phyloP scores from a whole-genome alignment of 2,329 filamentous ascomycete genomes.

The Fusarium torreyae region DNA sequence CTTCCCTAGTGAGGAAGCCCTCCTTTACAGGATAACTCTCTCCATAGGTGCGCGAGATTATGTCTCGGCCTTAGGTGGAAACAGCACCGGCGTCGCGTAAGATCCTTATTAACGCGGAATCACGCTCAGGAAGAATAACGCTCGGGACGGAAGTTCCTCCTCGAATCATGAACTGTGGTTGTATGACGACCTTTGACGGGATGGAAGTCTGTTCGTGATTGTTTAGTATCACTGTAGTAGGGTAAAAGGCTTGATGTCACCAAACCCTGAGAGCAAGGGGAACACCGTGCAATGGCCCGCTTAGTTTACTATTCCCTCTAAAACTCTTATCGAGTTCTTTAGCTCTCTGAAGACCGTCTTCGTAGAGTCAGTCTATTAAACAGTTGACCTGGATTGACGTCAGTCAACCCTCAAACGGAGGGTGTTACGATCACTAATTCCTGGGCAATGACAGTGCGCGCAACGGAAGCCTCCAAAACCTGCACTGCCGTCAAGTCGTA shows the following conservation, averaged over 20 bases:
- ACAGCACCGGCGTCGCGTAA: slow-evolving; percentile 74
- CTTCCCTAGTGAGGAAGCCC: too few relatives aligned
- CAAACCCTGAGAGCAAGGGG: slow-evolving; percentile 59
- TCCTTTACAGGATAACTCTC: too few relatives aligned
- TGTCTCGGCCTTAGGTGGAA: slow-evolving; percentile 71
- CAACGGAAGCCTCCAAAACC: slow-evolving; percentile 17
- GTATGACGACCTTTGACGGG: slow-evolving; percentile 67
- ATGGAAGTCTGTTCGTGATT: slow-evolving; percentile 17
- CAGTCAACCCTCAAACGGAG: not conserved
- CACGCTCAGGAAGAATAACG: too few relatives aligned
- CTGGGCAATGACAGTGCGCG: slow-evolving; percentile 27
- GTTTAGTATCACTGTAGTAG: not conserved
- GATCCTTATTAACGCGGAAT: slow-evolving; percentile 68
- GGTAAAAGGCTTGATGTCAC: not conserved
- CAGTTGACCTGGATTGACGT: slow-evolving; percentile 21
- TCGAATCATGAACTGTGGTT: slow-evolving; percentile 68
- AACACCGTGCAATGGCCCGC: slow-evolving; percentile 71
- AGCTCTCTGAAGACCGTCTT: slow-evolving; percentile 23
- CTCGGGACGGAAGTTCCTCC: slow-evolving; percentile 65
- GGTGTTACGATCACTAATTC: slow-evolving; percentile 14
- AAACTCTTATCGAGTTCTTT: slow-evolving; percentile 15
- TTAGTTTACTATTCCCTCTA: slow-evolving; percentile 7
- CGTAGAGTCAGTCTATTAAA: slow-evolving; percentile 30
- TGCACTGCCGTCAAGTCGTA: slow-evolving; percentile 9
- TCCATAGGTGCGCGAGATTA: too few relatives aligned